phyloP scores from a whole-genome alignment of 169 alveolate species.

The Ichthyophthirius multifiliis region DNA sequence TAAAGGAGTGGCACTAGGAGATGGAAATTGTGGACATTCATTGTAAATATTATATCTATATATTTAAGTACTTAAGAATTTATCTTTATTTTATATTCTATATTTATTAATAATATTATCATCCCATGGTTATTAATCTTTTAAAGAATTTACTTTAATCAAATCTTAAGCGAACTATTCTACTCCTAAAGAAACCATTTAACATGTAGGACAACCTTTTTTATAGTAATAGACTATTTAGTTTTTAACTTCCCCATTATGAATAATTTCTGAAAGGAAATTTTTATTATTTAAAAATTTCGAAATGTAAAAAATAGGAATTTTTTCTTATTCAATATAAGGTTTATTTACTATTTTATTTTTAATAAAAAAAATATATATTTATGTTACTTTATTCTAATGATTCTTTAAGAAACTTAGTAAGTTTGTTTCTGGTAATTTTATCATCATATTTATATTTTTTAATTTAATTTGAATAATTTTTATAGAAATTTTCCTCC shows the following conservation, averaged over 20 bases:
- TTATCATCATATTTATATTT: not conserved
- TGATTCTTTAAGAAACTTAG: not conserved
- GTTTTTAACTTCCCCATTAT: not conserved
- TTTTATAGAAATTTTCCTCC: no score
- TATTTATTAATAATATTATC: not conserved
- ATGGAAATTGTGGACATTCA: not conserved
- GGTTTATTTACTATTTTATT: not conserved
- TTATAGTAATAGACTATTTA: not conserved
- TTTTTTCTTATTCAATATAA: no score
- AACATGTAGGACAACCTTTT: not conserved
- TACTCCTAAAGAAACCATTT: not conserved
- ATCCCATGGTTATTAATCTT: not conserved
- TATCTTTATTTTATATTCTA: not conserved
- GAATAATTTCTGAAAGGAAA: not conserved
- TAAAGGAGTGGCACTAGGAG: constrained; percentile 1
- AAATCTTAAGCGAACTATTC: not conserved
- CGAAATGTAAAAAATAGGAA: no score
- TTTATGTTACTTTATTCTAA: not conserved
- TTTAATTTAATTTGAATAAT: not conserved
- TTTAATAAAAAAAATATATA: not conserved
- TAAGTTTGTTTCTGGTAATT: not conserved
- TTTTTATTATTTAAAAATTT: not conserved
- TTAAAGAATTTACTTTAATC: not conserved
- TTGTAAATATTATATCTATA: not conserved
- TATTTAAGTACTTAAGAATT: not conserved